Evolutionary conservation across 202 grass and related monocot genomes (phyloP).

Genomic region (Zizania palustris): DNA sequence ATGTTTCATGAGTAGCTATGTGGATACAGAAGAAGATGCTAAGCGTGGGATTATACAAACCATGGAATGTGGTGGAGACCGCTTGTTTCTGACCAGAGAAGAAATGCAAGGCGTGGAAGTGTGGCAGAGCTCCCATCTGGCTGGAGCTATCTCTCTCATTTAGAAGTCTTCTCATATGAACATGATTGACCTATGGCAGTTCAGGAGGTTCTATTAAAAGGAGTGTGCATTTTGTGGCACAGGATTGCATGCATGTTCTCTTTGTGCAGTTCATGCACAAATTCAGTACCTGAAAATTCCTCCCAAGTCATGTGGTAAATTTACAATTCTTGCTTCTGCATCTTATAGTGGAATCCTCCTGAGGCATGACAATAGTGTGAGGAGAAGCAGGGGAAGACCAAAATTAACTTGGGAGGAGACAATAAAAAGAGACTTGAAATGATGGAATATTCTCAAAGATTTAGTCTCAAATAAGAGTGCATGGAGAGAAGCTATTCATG

Average conservation of each 20-base stretch:
- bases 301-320: constrained; percentile 23
- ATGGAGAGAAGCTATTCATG: no score
- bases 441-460: no score
- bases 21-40: constrained; percentile 71
- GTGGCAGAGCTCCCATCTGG: constrained; percentile 69
- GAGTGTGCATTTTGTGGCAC: constrained; percentile 9
- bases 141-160: constrained; percentile 49
- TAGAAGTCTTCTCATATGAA: constrained; percentile 2
- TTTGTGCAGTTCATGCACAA: constrained; percentile 19
- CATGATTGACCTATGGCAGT: not conserved
- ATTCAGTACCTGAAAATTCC: constrained; percentile 14
- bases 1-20: constrained; percentile 58
- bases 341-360: not conserved
- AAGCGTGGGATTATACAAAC: constrained; percentile 59
- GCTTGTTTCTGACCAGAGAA: constrained; percentile 75
- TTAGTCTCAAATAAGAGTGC: no score
- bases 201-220: constrained; percentile 4
- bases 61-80: constrained; percentile 77
- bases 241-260: constrained; percentile 23
- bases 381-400: no score
- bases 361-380: no score
- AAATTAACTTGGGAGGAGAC: no score
- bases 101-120: constrained; percentile 68
- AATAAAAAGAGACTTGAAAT: no score
- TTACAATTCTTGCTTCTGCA: constrained; percentile 35